Base-by-base conservation (phyloP, 345 rosid species). In the Abelmoschus esculentus region DNA sequence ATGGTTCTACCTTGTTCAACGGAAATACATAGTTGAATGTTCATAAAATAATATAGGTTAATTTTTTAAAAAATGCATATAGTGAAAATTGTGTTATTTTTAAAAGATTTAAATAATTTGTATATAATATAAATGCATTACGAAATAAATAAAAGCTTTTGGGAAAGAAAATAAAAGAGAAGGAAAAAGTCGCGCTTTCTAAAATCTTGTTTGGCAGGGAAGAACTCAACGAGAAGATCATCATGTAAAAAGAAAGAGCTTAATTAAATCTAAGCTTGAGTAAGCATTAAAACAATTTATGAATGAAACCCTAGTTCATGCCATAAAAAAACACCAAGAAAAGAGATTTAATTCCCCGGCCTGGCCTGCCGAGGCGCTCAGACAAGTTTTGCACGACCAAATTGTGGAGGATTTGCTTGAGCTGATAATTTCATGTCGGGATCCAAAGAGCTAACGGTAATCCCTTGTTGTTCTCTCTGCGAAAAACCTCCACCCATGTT, bases 401-500 rank as follows among this genome's bases (percentile, higher is more conserved):
- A 73, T 7, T 70, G 74, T 65, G 73, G 77, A 68, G 46, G 71
- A 17, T 65, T 32, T 26, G 73, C 52, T 36, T 73, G 75, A 18
- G 58, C 64, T 17, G 79, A 74, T 26, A 78, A 71, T 72, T 81
- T 72, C 46, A 66, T 46, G 57, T 71, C 80, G 13, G 73, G 65
- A 17, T 76, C 78, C 62, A 76, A 61, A 7, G 77, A 54, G 65
- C 79, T 71, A 15, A 76, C 57, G 32, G 40, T 75, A 46, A 65
- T 67, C 12, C 79, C 72, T 32, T 66, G 75, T 46, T 75, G 77
- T 42, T 72, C 68, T 64, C 72, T 52, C 46, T 71, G 75, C 19
- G 67, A 46, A 56, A 68, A 60, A 11, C 83, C 73, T 61, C 78
- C 79, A 26, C 6, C 13, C 5, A 78, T 77, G 61, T 73, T 85